Base-by-base conservation (phyloP, 2,329 filamentous ascomycete species). In the Cladosporium sp. region DNA sequence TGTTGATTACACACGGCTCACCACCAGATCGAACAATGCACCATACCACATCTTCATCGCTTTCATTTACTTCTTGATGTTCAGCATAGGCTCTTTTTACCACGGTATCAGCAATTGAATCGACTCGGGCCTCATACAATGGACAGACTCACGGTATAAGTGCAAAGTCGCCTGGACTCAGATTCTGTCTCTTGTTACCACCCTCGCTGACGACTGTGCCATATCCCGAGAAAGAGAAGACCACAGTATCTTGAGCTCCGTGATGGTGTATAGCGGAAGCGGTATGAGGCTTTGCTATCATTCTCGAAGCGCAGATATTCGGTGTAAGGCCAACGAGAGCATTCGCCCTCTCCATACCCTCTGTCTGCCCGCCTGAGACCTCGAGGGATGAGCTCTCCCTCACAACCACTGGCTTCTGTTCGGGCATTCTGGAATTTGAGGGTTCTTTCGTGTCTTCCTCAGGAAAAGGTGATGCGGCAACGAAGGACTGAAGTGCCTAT, bases 171-270 rank as follows among this genome's bases (percentile, higher is more conserved):
- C 85, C 85, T 0, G 79, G 73, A 1, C 66, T 66, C 6, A 89
- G 72, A 15, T 78, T 70, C 54, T 84, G 75, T 29, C 77, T 75
- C 53, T 77, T 77, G 40, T 75, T 76, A 11, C 80, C 76, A 36
- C 76, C 73, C 18, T 72, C 70, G 16, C 80, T 82, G 3, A 86
- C 73, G 7, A 88, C 72, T 12, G 76, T 69, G 4, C 84, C 83
- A 46, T 73, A 73, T 11, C 85, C 84, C 2, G 76, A 77, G 9
- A 79, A 77, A 9, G 78, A 80, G 59, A 62, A 86, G 43, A 88
- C 76, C 46, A 88, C 83, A 7, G 82, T 82, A 56, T 88, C 84
- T 74, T 87, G 82, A 61, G 82, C 77, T 49, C 83, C 84, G 59
- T 88, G 83, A 59, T 88, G 85, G 55, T 85, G 83, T 18, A 88